A percentile compares a stretch with the other conserved stretches of the same genome.
These are phyloP conservation scores for Ustulina deusta DNA, from an alignment of 2,329 filamentous ascomycete genomes.

Conservation along the genomic window DNA sequence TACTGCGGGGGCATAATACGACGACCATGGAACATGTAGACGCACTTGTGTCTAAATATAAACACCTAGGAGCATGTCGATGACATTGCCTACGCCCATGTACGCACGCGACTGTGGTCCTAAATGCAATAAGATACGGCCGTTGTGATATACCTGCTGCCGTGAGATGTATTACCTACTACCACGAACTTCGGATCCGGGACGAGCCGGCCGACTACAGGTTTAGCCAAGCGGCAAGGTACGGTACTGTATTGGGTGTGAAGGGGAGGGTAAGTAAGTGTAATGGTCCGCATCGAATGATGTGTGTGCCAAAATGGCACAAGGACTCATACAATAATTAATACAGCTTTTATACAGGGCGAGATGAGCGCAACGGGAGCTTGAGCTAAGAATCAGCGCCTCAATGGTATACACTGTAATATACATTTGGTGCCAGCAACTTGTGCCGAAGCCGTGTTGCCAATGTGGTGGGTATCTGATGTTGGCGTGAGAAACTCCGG, in stretches of 20 bases:
- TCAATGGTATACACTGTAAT: slow-evolving; percentile 5
- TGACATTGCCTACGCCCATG: neutral
- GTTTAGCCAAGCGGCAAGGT: neutral
- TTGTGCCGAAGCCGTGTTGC: neutral
- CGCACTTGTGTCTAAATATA: neutral
- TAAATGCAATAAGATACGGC: neutral
- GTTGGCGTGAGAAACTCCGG: neutral
- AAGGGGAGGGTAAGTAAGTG: neutral
- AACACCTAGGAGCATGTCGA: neutral
- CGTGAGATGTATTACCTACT: neutral
- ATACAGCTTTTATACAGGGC: slow-evolving; percentile 18
- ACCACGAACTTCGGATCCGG: neutral
- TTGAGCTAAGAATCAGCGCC: neutral
- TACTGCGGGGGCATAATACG: neutral
- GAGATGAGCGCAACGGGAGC: neutral
- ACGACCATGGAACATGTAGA: neutral
- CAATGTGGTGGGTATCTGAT: slow-evolving; percentile 9
- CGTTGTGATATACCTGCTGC: neutral
- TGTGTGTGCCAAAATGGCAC: neutral
- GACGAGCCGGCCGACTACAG: neutral
- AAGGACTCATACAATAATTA: neutral
- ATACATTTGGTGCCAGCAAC: neutral
- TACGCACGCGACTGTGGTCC: neutral
- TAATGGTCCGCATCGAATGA: neutral
- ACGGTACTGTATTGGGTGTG: neutral